Evolutionary conservation across 352 stramenopile genomes (phyloP), one percentile per base, ranked within the genome.

Genomic region (Globisporangium sylvaticum): DNA sequence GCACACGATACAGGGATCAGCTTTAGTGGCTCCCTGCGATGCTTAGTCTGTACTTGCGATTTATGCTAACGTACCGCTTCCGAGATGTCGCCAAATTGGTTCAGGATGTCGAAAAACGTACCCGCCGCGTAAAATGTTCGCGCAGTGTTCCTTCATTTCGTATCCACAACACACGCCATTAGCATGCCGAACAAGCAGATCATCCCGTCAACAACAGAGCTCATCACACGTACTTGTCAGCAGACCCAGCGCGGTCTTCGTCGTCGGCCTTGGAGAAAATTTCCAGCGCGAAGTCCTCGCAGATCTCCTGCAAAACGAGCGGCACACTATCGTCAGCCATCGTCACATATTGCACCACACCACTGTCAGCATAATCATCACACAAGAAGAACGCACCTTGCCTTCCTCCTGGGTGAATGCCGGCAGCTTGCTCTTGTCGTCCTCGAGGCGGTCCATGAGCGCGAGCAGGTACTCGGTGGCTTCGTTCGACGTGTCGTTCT

Each of bases 91-190:
- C 95, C 91, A 79, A 99, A 99, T 77, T 98, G 96, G 62, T 95
- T 88, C 57, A 99, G 77, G 59, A 98, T 97, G 74, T 99, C 96
- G 62, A 98, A 98, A 76, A 99, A 98, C 12, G 83, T 97, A 39
- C 91, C 94, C 1, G 96, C 96, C 0, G 95, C 96, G 82, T 99
- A 98, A 80, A 98, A 99, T 24, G 90, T 98, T 42, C 92, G 86
- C 53, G 97, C 97, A 20, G 96, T 99, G 65, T 87, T 90, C 67
- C 87, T 95, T 57, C 27, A 69, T n/a, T 22, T 48, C 15, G 25
- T 31, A 59, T 20, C 25, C 55, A 65, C 58, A 15, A 4, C 18
- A 48, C 52, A 56, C 44, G 44, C 60, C 12, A 53, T 54, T 32
- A 52, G 0, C 18, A 18, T 9, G 56, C 9, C 34, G 24, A 18